A percentile compares a stretch with the other conserved stretches of the same genome.
These are phyloP conservation scores for Collybia nuda DNA, from an alignment of 768 basidiomycete genomes.

Conservation along the genomic window DNA sequence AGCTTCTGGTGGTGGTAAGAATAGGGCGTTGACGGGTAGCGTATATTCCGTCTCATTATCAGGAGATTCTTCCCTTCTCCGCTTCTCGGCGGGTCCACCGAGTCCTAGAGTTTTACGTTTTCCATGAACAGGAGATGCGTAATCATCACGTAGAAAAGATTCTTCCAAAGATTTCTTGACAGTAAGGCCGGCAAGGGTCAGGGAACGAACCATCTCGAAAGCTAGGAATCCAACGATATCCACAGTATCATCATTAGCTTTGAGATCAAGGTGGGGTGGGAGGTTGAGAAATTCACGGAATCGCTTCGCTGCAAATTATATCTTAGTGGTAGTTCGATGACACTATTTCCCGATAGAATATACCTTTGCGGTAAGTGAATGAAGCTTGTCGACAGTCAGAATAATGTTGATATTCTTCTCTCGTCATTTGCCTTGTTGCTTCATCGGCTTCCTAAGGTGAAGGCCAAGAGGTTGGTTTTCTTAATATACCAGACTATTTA, in stretches of 20 bases:
- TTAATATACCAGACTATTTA: neutral
- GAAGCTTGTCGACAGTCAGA: constrained; percentile 96
- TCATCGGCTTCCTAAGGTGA: constrained; percentile 83
- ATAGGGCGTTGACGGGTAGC: constrained; percentile 69
- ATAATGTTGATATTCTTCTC: constrained; percentile 96
- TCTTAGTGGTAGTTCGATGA: neutral
- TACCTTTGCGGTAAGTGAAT: constrained; percentile 96
- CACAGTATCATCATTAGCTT: constrained; percentile 90
- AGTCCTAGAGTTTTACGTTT: constrained; percentile 61
- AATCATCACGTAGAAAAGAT: constrained; percentile 64
- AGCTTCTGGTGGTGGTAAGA: constrained; percentile 81
- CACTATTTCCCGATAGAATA: constrained; percentile 10
- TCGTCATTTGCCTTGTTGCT: constrained; percentile 92
- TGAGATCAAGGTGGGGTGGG: constrained; percentile 81
- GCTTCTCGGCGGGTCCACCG: constrained; percentile 50
- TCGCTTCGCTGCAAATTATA: constrained; percentile 68
- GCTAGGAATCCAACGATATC: constrained; percentile 97
- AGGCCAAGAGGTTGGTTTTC: neutral
- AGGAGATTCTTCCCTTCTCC: constrained; percentile 57
- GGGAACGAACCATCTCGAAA: constrained; percentile 94
- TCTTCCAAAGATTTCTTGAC: constrained; percentile 82
- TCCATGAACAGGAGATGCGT: constrained; percentile 62
- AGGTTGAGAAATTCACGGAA: constrained; percentile 95
- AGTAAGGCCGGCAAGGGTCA: constrained; percentile 84
- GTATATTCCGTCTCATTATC: constrained; percentile 64